Evolutionary conservation across 148 eudicot genomes (phyloP), one percentile per base, ranked within the genome.

Genomic region (Persicaria tinctoria): DNA sequence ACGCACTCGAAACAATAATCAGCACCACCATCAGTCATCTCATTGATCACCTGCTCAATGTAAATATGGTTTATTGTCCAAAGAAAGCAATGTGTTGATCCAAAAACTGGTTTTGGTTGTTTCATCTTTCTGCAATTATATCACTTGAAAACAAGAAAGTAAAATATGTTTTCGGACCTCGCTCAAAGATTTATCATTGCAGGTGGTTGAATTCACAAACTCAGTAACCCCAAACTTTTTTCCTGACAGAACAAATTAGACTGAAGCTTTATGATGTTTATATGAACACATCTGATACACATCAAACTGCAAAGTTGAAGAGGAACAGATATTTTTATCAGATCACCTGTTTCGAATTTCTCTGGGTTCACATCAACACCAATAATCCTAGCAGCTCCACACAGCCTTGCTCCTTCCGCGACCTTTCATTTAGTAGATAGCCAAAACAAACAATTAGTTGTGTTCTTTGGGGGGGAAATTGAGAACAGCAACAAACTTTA

Each of bases 1-100:
- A 94, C 97, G 64, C 98, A 91, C 80, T 94, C 98, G 48, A 94
- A 90, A 84, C 98, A 90, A 71, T 87, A 91, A 70, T 94, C 98
- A 57, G 98, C 97, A 51, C 97, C 97, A 6, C 98, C 98, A 71
- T 73, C 84, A 48, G 98, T 91, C 91, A 94, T 87, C 78, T 91
- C 87, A 7, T 73, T 85, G 62, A 94, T 88, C 72, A 86, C 85
- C 98, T 94, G 86, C 14, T 50, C 5, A 76, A 6, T 50, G 53
- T 50, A 8, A 8, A 50, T 50, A 9, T 32, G 41, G 41, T 32
- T 32, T 32, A 32, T 32, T 32, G 41, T 32, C 2, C 41, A 32
- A 1, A 32, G 3, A 32, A 32, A 32, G 41, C 41, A 32, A 32
- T 32, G 41, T 32, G 41, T 2, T 32, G 2, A 32, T 3, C n/a